Percentiles rank a stretch among this genome's conserved stretches.
Evolutionary conservation across 768 basidiomycete species (phyloP).

Genomic region (Galerina marginata): DNA sequence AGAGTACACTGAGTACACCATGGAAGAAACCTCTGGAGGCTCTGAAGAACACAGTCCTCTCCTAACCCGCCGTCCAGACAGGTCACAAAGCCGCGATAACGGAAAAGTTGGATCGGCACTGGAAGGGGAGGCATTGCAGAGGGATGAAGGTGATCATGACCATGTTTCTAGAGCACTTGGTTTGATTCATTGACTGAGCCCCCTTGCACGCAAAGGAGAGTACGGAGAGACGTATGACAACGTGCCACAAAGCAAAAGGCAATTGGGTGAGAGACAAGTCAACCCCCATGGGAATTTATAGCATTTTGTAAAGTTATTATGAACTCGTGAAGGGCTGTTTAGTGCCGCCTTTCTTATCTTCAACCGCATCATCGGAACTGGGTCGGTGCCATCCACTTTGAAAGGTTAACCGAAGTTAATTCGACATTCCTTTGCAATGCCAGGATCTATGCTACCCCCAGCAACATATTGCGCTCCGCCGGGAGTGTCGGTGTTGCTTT

Average conservation of each 20-base stretch:
- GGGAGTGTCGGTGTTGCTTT: conserved; percentile 75
- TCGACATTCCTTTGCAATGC: not conserved
- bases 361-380: conserved; percentile 78
- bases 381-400: conserved; percentile 43
- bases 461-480: conserved; percentile 66
- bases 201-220: conserved; percentile 10
- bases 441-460: conserved; percentile 76
- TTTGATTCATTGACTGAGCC: not conserved
- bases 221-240: conserved; percentile 49
- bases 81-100: not conserved
- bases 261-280: conserved; percentile 48
- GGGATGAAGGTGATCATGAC: conserved; percentile 16
- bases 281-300: not conserved
- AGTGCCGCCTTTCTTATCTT: conserved; percentile 73
- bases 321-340: conserved; percentile 40
- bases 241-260: conserved; percentile 52
- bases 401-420: not conserved
- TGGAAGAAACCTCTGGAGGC: too few species aligned
- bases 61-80: not conserved
- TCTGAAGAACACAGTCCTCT: conserved; percentile 9
- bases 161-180: not conserved
- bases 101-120: conserved; percentile 11
- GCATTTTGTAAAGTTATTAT: not conserved
- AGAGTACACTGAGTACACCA: too few species aligned
- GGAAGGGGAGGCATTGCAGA: conserved; percentile 21